Evolutionary conservation across 164 flowering plant species (phyloP).

Genomic region (Santalum album): DNA sequence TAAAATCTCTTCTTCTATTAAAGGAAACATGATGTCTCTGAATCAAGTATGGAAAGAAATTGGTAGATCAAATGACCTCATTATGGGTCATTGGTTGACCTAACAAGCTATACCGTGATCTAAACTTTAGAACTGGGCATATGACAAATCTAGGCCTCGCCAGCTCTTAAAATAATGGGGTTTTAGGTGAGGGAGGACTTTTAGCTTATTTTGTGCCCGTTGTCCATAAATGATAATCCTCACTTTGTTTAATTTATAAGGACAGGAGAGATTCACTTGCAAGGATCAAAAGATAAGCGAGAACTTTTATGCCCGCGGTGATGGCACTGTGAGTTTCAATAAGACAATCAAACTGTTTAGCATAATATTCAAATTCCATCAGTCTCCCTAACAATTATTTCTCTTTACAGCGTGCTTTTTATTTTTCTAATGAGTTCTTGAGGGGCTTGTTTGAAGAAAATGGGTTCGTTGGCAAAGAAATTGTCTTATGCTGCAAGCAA

Average conservation of each 20-base stretch:
- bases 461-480: slow-evolving; percentile 62
- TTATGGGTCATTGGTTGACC: too few relatives aligned
- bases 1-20: too few relatives aligned
- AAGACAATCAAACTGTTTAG: not conserved
- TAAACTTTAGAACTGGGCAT: too few relatives aligned
- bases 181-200: too few relatives aligned
- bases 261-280: slow-evolving; percentile 67
- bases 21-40: too few relatives aligned
- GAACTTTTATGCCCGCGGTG: slow-evolving; percentile 95
- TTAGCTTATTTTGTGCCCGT: too few relatives aligned
- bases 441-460: slow-evolving; percentile 48
- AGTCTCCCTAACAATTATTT: not conserved
- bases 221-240: not conserved
- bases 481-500: slow-evolving; percentile 79
- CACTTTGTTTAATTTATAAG: not conserved
- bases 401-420: slow-evolving; percentile 77
- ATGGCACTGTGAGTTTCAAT: slow-evolving; percentile 83
- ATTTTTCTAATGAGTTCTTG: slow-evolving; percentile 85
- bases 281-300: slow-evolving; percentile 93
- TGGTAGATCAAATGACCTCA: too few relatives aligned
- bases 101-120: too few relatives aligned
- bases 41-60: too few relatives aligned
- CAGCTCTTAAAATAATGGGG: too few relatives aligned
- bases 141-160: too few relatives aligned
- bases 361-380: not conserved